Evolutionary conservation across 306 rosid species (phyloP).

Genomic region (Corylus heterophylla): DNA sequence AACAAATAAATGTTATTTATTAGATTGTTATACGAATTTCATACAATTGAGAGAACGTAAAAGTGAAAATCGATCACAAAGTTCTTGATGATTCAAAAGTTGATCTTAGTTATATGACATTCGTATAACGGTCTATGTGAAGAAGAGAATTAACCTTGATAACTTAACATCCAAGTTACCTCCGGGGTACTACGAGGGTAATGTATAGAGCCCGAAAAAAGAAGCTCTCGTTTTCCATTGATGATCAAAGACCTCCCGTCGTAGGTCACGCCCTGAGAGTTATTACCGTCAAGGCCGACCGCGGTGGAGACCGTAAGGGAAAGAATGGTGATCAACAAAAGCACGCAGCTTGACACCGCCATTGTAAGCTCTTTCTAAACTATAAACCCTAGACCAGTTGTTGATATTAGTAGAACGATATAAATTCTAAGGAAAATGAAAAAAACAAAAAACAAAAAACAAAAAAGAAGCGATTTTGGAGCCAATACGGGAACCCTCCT

Average conservation of each 20-base stretch:
- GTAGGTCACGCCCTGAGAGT: conserved; percentile 49
- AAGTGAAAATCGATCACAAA: too few relatives aligned
- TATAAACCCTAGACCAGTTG: background rate
- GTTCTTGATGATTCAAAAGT: too few relatives aligned
- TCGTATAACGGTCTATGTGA: background rate
- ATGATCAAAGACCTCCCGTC: conserved; percentile 61
- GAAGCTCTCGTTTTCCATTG: conserved; percentile 65
- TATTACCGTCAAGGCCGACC: background rate
- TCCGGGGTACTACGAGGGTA: conserved; percentile 79
- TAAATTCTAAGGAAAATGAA: background rate
- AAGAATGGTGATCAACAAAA: conserved; percentile 17
- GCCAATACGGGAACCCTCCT: conserved; percentile 22
- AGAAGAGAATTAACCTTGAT: background rate
- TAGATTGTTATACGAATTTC: too few relatives aligned
- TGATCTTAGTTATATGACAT: too few relatives aligned
- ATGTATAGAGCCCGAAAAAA: conserved; percentile 86
- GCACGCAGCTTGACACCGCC: background rate
- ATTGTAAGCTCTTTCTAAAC: background rate
- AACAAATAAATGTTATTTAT: too few relatives aligned
- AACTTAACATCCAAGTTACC: conserved; percentile 29
- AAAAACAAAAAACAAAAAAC: background rate
- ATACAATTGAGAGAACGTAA: too few relatives aligned
- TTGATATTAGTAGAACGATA: background rate
- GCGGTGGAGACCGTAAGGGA: conserved; percentile 23
- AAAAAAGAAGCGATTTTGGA: background rate